phyloP scores from a whole-genome alignment of 495 filamentous ascomycete species.

The Neurospora sp. region DNA sequence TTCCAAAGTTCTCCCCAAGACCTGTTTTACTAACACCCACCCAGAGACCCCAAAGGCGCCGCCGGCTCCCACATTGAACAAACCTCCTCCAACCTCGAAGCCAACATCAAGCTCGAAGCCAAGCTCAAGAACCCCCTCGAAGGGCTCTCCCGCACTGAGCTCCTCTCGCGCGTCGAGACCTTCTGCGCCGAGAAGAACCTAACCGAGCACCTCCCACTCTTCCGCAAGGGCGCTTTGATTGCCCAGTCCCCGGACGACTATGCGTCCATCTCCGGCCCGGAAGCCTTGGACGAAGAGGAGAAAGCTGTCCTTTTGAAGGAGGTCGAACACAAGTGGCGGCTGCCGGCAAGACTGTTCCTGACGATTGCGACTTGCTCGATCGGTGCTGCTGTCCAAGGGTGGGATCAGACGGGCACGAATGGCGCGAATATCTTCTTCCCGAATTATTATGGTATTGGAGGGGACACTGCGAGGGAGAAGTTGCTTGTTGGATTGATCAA shows the following conservation, averaged over 20 bases:
- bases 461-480: slow-evolving; percentile 36
- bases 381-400: slow-evolving; percentile 66
- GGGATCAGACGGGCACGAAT: slow-evolving; percentile 67
- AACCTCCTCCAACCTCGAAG: slow-evolving; percentile 26
- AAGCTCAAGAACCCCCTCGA: slow-evolving; percentile 48
- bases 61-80: slow-evolving; percentile 25
- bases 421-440: slow-evolving; percentile 66
- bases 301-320: slow-evolving; percentile 45
- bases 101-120: slow-evolving; percentile 38
- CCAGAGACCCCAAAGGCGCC: slow-evolving; percentile 20
- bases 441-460: slow-evolving; percentile 30
- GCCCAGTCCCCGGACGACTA: slow-evolving; percentile 49
- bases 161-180: slow-evolving; percentile 44
- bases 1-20: background rate
- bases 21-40: background rate
- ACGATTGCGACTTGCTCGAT: slow-evolving; percentile 63
- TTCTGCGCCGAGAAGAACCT: slow-evolving; percentile 46
- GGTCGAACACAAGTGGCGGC: slow-evolving; percentile 52
- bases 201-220: slow-evolving; percentile 34
- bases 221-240: slow-evolving; percentile 55
- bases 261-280: slow-evolving; percentile 37
- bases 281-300: slow-evolving; percentile 46
- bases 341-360: slow-evolving; percentile 48
- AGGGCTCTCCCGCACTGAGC: slow-evolving; percentile 39
- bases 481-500: slow-evolving; percentile 43